Base-by-base conservation (phyloP, 495 filamentous ascomycete genomes). In the Daldinia grandis region DNA sequence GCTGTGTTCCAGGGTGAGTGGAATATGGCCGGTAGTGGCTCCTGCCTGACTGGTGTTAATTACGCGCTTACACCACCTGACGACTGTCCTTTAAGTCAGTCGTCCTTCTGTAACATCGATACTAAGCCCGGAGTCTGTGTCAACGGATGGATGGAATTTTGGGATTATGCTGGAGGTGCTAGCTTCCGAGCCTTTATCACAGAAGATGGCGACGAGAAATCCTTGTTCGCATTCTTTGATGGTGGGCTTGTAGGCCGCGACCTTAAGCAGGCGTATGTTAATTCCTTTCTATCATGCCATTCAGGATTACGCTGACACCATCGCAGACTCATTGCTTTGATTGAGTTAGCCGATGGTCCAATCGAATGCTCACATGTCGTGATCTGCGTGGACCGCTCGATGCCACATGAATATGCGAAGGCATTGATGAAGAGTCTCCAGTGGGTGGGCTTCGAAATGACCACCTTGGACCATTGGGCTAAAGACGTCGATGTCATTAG, bases 1-100 rank as follows among this genome's bases (percentile, higher is more conserved):
- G 81, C 89, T 82, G 92, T 91, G 85, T 96, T 98, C 89, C 90
- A 93, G 88, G 94, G 91, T 97, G 94, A 96, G 92, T 87, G 89
- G 91, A 89, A 89, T 81, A 74, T 80, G 79, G 87, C 87, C 83
- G 86, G 84, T 76, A 80, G 80, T 90, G 90, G 85, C 91, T 93
- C 86, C 79, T 80, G 80, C 87, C 89, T 90, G 87, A 87, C 91
- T 89, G 88, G 85, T 92, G 89, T 80, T 80, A 76, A 81, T 69
- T 56, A 79, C 74, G 67, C 74, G 62, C 77, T 76, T 71, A 84
- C 81, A 57, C 81, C 82, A 50, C 81, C 81, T 28, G 76, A 83
- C 56, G 76, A 82, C 58, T 80, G 77, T 62, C 71, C 71, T 51
- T 74, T 70, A 24, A 53, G 66, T 57, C 68, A 62, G 49, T 67